Evolutionary conservation across 768 basidiomycete genomes (phyloP), one percentile per base, ranked within the genome.

Genomic region (Tubosaeta brunneosetosa): DNA sequence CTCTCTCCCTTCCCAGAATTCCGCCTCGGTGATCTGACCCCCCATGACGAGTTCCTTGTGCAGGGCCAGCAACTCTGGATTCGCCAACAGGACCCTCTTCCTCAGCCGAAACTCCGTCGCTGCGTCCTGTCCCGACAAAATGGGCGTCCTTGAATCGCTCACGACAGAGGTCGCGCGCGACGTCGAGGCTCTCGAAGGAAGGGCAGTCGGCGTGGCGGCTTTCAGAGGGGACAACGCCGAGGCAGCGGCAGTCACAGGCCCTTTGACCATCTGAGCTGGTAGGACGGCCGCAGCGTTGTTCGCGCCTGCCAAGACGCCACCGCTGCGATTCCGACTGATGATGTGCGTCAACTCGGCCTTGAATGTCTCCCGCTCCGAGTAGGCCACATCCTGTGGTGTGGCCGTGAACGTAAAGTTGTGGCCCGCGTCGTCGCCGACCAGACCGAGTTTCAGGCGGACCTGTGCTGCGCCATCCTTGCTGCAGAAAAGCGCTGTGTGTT

Each of bases 1-100:
- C 80, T 97, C 89, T 64, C 97, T 78, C 31, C 93, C 92, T 55
- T 94, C 93, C 97, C 97, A 98, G 68, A 98, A 99, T 59, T 99
- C 97, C 0, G 83, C 80, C 69, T 98, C 94, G 1, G 86, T 87
- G 29, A 99, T 88, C 57, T 90, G 86, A 10, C 86, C 84, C 27
- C 76, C 76, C 69, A 91, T 82, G 43, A 98, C 97, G 54, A 98
- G 81, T 45, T 95, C 91, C 36, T 84, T 83, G 68, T 98, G 94
- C 41, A 99, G 74, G 11, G 81, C 68, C 17, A 84, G 85, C 50
- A 97, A 77, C 52, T 91, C 90, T 1, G 87, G 81, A 56, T 86
- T 85, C 65, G 81, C 81, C 62, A 90, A 65, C 25, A 97, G 76
- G 2, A 97, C 88, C 51, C 82, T 82, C 68, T 90, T 91, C 45